phyloP scores from a whole-genome alignment of 2,329 filamentous ascomycete species.

The Monosporascus sp. region DNA sequence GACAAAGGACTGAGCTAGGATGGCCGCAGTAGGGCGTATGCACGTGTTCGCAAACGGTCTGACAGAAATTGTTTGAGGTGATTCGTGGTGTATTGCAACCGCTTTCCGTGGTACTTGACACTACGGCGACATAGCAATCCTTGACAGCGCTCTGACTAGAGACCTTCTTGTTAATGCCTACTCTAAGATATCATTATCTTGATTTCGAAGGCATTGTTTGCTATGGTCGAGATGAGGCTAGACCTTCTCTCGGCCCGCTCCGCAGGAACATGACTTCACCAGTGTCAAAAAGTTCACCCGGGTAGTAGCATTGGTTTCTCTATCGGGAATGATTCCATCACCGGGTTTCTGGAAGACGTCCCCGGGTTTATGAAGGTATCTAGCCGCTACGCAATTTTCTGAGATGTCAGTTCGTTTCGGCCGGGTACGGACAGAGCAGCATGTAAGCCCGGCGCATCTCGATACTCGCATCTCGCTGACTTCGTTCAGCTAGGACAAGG shows the following conservation, averaged over 20 bases:
- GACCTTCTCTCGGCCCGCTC: conserved; percentile 4
- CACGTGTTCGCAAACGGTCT: too few relatives aligned
- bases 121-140: too few relatives aligned
- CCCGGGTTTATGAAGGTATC: conserved; percentile 1
- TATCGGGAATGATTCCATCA: conserved; percentile 1
- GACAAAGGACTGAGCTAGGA: too few relatives aligned
- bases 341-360: conserved; percentile 8
- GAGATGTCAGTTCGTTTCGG: conserved; percentile 1
- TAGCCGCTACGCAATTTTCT: conserved; percentile 3
- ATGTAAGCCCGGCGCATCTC: background rate
- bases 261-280: conserved; percentile 5
- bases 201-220: background rate
- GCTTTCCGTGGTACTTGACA: too few relatives aligned
- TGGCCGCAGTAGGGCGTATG: too few relatives aligned
- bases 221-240: background rate
- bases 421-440: background rate
- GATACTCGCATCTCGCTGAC: background rate
- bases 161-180: too few relatives aligned
- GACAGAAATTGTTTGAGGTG: too few relatives aligned
- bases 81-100: too few relatives aligned
- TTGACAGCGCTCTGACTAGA: too few relatives aligned
- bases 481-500: background rate
- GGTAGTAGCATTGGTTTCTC: background rate
- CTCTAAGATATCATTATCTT: background rate
- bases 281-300: conserved; percentile 3